Evolutionary conservation across 2,329 filamentous ascomycete species (phyloP).

Genomic region (Cercospora sp.): DNA sequence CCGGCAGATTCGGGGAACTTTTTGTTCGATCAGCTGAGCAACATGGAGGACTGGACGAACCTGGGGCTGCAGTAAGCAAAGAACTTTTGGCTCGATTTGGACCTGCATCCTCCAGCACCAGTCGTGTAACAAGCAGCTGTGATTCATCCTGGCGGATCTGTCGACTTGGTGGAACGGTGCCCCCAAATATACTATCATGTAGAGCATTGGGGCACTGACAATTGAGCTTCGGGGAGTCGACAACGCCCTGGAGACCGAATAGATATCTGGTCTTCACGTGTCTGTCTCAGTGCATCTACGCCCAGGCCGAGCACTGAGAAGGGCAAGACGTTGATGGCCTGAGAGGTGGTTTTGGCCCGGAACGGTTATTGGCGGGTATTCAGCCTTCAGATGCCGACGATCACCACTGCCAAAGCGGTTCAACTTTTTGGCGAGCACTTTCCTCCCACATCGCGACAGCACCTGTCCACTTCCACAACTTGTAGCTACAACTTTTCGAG

Average conservation of each 20-base stretch:
- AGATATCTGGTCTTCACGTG: background rate
- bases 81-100: background rate
- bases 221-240: background rate
- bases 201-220: background rate
- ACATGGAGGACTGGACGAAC: constrained; percentile 38
- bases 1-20: constrained; percentile 42
- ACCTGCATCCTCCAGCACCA: background rate
- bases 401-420: background rate
- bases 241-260: background rate
- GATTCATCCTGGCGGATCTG: background rate
- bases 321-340: background rate
- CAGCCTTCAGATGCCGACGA: background rate
- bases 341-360: background rate
- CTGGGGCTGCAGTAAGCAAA: constrained; percentile 32
- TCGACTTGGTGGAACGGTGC: background rate
- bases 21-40: constrained; percentile 35
- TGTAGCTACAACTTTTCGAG: background rate
- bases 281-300: background rate
- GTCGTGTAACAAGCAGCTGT: background rate
- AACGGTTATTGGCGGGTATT: constrained; percentile 3
- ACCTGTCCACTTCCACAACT: background rate
- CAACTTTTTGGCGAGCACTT: background rate
- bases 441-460: background rate
- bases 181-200: background rate
- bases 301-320: background rate